Evolutionary conservation across 768 basidiomycete genomes (phyloP).

Genomic region (Zangia roseola): DNA sequence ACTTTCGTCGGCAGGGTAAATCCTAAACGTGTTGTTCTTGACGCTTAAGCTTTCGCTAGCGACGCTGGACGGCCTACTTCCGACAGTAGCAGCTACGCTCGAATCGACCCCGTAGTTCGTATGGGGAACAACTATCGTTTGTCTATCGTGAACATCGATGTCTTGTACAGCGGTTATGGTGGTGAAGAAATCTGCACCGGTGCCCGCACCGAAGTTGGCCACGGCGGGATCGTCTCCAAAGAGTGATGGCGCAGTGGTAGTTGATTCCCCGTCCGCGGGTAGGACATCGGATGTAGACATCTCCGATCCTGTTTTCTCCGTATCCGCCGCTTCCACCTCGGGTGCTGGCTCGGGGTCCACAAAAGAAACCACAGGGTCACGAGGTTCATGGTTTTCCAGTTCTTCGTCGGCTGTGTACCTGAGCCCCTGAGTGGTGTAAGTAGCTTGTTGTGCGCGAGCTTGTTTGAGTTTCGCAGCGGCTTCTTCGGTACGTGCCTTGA

Average conservation of each 20-base stretch:
- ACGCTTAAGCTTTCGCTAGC: slow-evolving; percentile 45
- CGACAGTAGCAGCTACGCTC: slow-evolving; percentile 91
- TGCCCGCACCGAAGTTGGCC: slow-evolving; percentile 53
- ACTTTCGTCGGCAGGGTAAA: slow-evolving; percentile 84
- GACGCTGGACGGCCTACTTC: slow-evolving; percentile 85
- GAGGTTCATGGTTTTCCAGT: slow-evolving; percentile 45
- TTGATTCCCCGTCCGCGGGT: slow-evolving; percentile 70
- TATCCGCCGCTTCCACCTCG: slow-evolving; percentile 26
- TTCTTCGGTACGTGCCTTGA: slow-evolving; percentile 74
- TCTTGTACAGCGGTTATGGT: slow-evolving; percentile 59
- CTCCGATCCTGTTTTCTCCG: slow-evolving; percentile 57
- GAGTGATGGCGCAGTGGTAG: slow-evolving; percentile 82
- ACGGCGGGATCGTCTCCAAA: slow-evolving; percentile 76
- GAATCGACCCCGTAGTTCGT: slow-evolving; percentile 80
- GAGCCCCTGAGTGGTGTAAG: slow-evolving; percentile 28
- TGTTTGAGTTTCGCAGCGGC: slow-evolving; percentile 75
- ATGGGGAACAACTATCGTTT: slow-evolving; percentile 67
- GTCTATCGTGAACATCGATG: slow-evolving; percentile 33
- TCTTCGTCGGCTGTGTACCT: slow-evolving; percentile 39
- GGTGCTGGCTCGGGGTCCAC: slow-evolving; percentile 56
- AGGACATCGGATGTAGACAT: slow-evolving; percentile 67
- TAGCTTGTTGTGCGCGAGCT: slow-evolving; percentile 25
- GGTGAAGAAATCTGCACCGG: slow-evolving; percentile 85
- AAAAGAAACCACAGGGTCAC: slow-evolving; percentile 82
- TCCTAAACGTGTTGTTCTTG: slow-evolving; percentile 84